Evolutionary conservation across 2,329 filamentous ascomycete genomes (phyloP), one percentile per base, ranked within the genome.

Genomic region (Pseudogymnoascus sp.): DNA sequence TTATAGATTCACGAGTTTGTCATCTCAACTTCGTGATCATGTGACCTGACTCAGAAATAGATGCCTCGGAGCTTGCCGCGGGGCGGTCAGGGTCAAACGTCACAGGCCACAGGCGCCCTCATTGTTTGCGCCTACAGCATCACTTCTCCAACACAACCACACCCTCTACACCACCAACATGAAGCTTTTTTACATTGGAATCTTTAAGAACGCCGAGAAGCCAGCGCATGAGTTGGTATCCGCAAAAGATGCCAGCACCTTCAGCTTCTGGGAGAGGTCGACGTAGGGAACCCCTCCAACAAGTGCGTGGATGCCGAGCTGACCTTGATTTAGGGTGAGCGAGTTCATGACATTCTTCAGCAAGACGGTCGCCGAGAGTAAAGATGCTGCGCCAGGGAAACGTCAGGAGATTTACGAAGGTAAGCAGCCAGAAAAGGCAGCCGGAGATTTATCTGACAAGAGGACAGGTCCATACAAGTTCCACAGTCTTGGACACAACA

Each of bases 111-210:
- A 55, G 48, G 48, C 48, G 48, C 48, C 45, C 45, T 55, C 29
- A 55, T 55, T 55, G 48, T 55, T 55, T 55, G 48, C 48, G 48
- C 48, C 48, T 33, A 55, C 48, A 55, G 48, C 29, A 55, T 55
- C 48, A 21, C 29, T 33, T 55, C 48, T 55, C 48, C 9, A 55
- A 55, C 48, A 55, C 15, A 55, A 55, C n/a, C 48, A 55, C 48
- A 5, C 48, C 2, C 9, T 58, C 33, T 60, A 62, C 62, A 66
- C 68, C 71, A 73, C 73, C 76, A 86, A 70, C 73, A 93, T 93
- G 90, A 93, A 92, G 85, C 79, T 94, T 75, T 82, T 89, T 76
- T 94, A 94, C 77, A 90, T 95, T 73, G 90, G 90, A 70, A 90
- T 94, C 86, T 66, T 94, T 73, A 89, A 88, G 77, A 94, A 94